A percentile compares a stretch with the other conserved stretches of the same genome.
Evolutionary conservation across 2,329 filamentous ascomycete genomes (phyloP).

Genomic region (Akanthomyces muscarius): DNA sequence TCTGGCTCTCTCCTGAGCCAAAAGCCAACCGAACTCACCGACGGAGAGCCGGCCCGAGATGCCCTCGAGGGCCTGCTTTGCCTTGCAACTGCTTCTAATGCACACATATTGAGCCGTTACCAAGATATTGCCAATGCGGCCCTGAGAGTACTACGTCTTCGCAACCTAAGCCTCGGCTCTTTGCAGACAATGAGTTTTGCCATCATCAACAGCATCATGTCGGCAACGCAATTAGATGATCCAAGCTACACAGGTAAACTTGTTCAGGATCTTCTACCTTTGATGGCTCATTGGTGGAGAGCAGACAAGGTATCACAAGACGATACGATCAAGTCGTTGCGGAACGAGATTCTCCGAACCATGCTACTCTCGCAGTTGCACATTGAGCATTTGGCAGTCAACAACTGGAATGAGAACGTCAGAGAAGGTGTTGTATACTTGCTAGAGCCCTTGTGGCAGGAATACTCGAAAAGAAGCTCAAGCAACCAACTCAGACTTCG

Average conservation of each 20-base stretch:
- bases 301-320: conserved; percentile 61
- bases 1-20: conserved; percentile 28
- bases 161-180: conserved; percentile 54
- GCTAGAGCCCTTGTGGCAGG: conserved; percentile 65
- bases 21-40: conserved; percentile 25
- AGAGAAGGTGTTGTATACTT: conserved; percentile 58
- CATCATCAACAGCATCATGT: conserved; percentile 67
- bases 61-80: conserved; percentile 57
- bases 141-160: conserved; percentile 58
- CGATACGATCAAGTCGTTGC: conserved; percentile 58
- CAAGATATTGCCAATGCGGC: conserved; percentile 53
- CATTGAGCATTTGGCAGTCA: conserved; percentile 52
- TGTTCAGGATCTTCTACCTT: conserved; percentile 59
- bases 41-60: conserved; percentile 34
- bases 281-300: conserved; percentile 75
- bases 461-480: conserved; percentile 70
- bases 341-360: conserved; percentile 73
- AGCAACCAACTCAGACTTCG: conserved; percentile 73
- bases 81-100: conserved; percentile 9
- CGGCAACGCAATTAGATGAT: conserved; percentile 64
- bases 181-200: conserved; percentile 71
- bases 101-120: conserved; percentile 37
- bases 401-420: conserved; percentile 37
- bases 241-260: conserved; percentile 57
- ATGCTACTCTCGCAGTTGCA: conserved; percentile 64